Evolutionary conservation across 2,329 filamentous ascomycete species (phyloP).

Genomic region (Cadophora sp.): DNA sequence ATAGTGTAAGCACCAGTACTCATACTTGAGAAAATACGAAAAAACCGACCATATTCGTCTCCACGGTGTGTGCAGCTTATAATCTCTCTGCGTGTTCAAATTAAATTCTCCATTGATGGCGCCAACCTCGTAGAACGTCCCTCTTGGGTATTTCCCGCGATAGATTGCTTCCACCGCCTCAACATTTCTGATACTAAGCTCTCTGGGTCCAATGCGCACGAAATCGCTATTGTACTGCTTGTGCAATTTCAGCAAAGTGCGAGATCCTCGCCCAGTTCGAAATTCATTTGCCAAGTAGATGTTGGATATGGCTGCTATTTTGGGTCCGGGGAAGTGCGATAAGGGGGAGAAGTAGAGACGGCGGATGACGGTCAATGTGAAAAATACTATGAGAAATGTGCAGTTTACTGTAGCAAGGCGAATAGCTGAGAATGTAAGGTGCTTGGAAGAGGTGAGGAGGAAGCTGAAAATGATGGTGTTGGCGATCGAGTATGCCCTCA

Average conservation of each 20-base stretch:
- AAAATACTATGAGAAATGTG: slow-evolving; percentile 20
- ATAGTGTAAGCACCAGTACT: background rate
- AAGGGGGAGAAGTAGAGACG: slow-evolving; percentile 40
- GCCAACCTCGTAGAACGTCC: slow-evolving; percentile 28
- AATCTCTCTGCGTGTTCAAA: slow-evolving; percentile 27
- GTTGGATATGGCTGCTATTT: slow-evolving; percentile 37
- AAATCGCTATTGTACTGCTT: slow-evolving; percentile 38
- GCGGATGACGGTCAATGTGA: slow-evolving; percentile 23
- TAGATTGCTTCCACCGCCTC: slow-evolving; percentile 29
- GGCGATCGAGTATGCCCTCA: slow-evolving; percentile 9
- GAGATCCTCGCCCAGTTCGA: slow-evolving; percentile 23
- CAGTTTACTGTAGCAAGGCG: slow-evolving; percentile 12
- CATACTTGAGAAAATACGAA: background rate
- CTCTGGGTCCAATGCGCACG: slow-evolving; percentile 30
- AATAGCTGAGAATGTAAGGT: background rate
- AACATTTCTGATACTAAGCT: slow-evolving; percentile 41
- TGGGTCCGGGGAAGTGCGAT: slow-evolving; percentile 38
- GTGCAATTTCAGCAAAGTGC: slow-evolving; percentile 33
- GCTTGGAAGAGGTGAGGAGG: background rate
- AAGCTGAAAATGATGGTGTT: slow-evolving; percentile 5
- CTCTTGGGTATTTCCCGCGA: slow-evolving; percentile 29
- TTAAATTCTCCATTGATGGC: slow-evolving; percentile 26
- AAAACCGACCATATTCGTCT: slow-evolving; percentile 27
- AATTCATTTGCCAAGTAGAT: slow-evolving; percentile 31
- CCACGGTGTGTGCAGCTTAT: slow-evolving; percentile 27